Evolutionary conservation across 1,284 basidiomycete genomes (phyloP).

Genomic region (Meripilus lineatus): DNA sequence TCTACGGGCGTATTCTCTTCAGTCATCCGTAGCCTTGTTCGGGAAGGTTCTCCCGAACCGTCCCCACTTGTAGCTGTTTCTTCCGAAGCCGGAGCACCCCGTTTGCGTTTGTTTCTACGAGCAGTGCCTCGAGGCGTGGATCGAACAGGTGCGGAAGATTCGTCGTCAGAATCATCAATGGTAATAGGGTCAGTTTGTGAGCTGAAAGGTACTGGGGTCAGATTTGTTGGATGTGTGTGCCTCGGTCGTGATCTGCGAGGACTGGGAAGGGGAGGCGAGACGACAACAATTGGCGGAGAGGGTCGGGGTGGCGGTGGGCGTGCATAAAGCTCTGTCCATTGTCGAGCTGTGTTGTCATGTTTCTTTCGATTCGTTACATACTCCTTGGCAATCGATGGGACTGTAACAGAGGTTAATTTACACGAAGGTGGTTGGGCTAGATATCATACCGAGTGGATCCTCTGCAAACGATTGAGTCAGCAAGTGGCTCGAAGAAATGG

Average conservation of each 20-base stretch:
- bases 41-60: neutral
- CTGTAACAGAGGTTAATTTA: slow-evolving; percentile 32
- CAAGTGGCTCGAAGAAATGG: slow-evolving; percentile 4
- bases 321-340: slow-evolving; percentile 62
- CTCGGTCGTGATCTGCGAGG: slow-evolving; percentile 28
- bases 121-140: neutral
- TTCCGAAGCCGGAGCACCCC: slow-evolving; percentile 10
- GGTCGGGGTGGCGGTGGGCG: slow-evolving; percentile 28
- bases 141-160: slow-evolving; percentile 21
- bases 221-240: slow-evolving; percentile 20
- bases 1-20: neutral
- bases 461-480: slow-evolving; percentile 33
- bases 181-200: slow-evolving; percentile 34
- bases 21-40: neutral
- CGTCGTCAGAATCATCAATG: slow-evolving; percentile 48
- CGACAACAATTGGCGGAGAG: slow-evolving; percentile 4
- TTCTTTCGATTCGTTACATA: slow-evolving; percentile 57
- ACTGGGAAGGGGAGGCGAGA: slow-evolving; percentile 12
- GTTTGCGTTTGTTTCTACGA: slow-evolving; percentile 21
- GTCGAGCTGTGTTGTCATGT: slow-evolving; percentile 61
- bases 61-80: neutral
- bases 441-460: slow-evolving; percentile 65
- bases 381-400: slow-evolving; percentile 69
- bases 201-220: slow-evolving; percentile 10
- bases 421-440: too few relatives aligned